Percentiles rank a stretch among this genome's conserved stretches.
Evolutionary conservation across 805 yeast genomes (phyloP).

Genomic region (Sugiyamaella valdiviana): DNA sequence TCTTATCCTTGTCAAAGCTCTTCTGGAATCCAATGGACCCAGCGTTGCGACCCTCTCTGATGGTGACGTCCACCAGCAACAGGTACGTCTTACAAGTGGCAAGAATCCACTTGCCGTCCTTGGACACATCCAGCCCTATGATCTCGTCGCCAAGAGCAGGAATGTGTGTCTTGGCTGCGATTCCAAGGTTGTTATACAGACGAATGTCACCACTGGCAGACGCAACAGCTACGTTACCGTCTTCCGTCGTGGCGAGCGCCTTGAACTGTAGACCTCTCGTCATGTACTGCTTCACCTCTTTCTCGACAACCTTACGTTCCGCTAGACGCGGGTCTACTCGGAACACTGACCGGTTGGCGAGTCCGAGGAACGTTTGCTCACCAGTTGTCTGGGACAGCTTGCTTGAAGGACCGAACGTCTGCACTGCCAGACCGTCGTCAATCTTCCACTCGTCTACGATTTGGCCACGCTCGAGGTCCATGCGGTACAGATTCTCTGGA

Average conservation of each 20-base stretch:
- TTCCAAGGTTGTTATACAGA: conserved; percentile 65
- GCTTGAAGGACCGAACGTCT: conserved; percentile 60
- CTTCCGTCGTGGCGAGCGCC: conserved; percentile 61
- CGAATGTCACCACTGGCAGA: conserved; percentile 70
- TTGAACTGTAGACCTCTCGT: conserved; percentile 48
- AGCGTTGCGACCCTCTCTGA: conserved; percentile 54
- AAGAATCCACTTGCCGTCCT: conserved; percentile 75
- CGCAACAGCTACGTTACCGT: conserved; percentile 72
- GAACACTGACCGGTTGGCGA: conserved; percentile 60
- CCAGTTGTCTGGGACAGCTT: conserved; percentile 68
- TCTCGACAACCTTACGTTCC: conserved; percentile 53
- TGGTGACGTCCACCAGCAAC: conserved; percentile 59
- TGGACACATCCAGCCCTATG: conserved; percentile 60
- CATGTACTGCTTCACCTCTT: conserved; percentile 48
- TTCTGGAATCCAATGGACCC: conserved; percentile 59
- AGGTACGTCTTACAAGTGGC: conserved; percentile 74
- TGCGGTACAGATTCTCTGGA: conserved; percentile 47
- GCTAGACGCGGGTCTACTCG: conserved; percentile 72
- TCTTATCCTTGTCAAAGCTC: conserved; percentile 55
- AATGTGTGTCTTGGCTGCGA: conserved; percentile 66
- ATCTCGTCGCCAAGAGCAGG: conserved; percentile 81
- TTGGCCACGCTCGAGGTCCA: conserved; percentile 76
- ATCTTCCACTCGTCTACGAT: conserved; percentile 84
- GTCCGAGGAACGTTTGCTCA: conserved; percentile 70
- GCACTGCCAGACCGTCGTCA: conserved; percentile 39